Conservation (phyloP, 2,329 filamentous ascomycete species). For the Epichloe typhina region DNA sequence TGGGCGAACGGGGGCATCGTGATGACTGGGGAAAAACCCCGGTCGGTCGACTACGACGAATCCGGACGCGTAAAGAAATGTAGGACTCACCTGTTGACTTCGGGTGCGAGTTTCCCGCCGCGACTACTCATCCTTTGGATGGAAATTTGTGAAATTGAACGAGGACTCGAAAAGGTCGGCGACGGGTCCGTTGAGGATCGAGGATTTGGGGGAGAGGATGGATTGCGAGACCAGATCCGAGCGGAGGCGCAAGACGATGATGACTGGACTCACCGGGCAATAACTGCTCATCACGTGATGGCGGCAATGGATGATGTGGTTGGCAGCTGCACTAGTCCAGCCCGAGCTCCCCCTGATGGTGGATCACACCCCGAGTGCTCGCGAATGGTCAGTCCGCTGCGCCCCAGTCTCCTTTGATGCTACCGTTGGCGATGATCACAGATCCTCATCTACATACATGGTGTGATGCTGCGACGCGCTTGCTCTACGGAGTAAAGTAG, state of each 20-base stretch:
- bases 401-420: too few species aligned
- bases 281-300: constrained; percentile 15
- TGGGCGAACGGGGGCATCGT: neutral
- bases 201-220: constrained; percentile 17
- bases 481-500: too few species aligned
- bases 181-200: constrained; percentile 6
- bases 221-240: constrained; percentile 17
- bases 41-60: constrained; percentile 1
- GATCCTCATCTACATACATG: too few species aligned
- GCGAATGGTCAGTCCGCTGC: too few species aligned
- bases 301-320: neutral
- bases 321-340: neutral
- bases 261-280: constrained; percentile 15
- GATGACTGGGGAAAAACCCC: neutral
- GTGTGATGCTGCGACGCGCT: too few species aligned
- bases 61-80: constrained; percentile 7
- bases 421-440: too few species aligned
- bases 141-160: constrained; percentile 18
- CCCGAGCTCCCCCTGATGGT: too few species aligned
- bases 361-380: too few species aligned
- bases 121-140: constrained; percentile 89
- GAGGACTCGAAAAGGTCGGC: constrained; percentile 16
- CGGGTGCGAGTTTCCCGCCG: constrained; percentile 92
- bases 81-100: constrained; percentile 79
- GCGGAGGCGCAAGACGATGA: constrained; percentile 15